Conservation (phyloP, 108 stramenopile genomes). For the Skeletonema marinoi region DNA sequence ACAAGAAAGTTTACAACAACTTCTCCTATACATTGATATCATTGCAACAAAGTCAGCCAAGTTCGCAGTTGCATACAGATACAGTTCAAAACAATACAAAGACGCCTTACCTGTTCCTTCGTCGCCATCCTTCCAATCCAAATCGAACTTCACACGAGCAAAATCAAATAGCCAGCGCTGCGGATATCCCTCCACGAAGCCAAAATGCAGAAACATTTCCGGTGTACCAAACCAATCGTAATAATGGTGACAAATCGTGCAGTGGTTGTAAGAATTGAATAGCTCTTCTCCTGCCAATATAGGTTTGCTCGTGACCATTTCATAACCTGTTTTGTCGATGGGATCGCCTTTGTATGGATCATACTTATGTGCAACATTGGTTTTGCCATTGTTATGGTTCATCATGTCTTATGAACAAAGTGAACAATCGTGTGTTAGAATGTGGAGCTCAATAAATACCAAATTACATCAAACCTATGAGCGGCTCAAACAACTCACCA, state of each 20-base stretch:
- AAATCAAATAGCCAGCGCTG: conserved; percentile 70
- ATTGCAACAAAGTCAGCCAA: background rate
- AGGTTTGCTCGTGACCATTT: conserved; percentile 33
- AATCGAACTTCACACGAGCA: conserved; percentile 43
- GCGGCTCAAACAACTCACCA: conserved; percentile 15
- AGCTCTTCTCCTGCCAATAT: conserved; percentile 70
- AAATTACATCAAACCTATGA: background rate
- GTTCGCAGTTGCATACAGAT: background rate
- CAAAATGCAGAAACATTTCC: conserved; percentile 71
- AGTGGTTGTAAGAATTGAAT: conserved; percentile 68
- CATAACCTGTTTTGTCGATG: conserved; percentile 21
- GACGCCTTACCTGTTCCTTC: background rate
- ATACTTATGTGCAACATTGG: conserved; percentile 37
- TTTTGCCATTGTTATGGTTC: conserved; percentile 59
- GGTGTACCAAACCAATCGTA: conserved; percentile 55
- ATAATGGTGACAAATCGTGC: conserved; percentile 48
- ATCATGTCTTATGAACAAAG: conserved; percentile 47
- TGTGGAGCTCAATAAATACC: background rate
- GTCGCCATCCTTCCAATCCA: conserved; percentile 27
- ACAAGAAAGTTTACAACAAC: conserved; percentile 35
- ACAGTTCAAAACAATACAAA: background rate
- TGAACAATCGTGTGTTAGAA: background rate
- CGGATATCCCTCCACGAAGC: conserved; percentile 82
- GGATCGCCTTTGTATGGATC: conserved; percentile 14
- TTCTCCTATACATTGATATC: conserved; percentile 8